Percentiles rank a stretch among this genome's conserved stretches.
phyloP scores from a whole-genome alignment of 1,284 basidiomycete genomes.

The Apiotrichum veenhuisii region DNA sequence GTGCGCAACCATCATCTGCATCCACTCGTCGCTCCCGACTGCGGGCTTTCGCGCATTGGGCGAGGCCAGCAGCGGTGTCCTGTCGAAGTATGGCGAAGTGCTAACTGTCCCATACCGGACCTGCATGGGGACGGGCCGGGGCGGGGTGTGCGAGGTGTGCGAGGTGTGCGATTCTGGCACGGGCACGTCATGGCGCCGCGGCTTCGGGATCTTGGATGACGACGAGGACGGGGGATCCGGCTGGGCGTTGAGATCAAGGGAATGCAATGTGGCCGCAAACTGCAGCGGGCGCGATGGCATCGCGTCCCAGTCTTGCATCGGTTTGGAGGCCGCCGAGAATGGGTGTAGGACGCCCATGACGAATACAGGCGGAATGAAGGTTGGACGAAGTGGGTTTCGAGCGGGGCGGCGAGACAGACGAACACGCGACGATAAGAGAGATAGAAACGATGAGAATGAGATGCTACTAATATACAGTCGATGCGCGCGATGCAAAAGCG shows the following conservation, averaged over 20 bases:
- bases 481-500: too few relatives aligned
- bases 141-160: too few relatives aligned
- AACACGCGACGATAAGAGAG: too few relatives aligned
- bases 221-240: conserved; percentile 2
- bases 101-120: conserved; percentile 9
- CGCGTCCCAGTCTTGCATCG: conserved; percentile 36
- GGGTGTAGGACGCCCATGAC: conserved; percentile 40
- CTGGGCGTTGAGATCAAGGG: conserved; percentile 23
- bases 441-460: too few relatives aligned
- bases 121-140: neutral
- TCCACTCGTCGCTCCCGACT: conserved; percentile 43
- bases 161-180: conserved; percentile 9
- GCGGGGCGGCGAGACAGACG: neutral
- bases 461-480: too few relatives aligned
- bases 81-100: neutral
- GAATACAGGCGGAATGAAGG: neutral
- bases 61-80: neutral
- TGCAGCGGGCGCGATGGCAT: conserved; percentile 36
- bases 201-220: conserved; percentile 18
- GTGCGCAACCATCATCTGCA: conserved; percentile 31
- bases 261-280: conserved; percentile 41
- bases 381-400: neutral
- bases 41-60: neutral
- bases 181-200: conserved; percentile 18
- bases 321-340: conserved; percentile 42